phyloP scores from a whole-genome alignment of 2,329 filamentous ascomycete species.

The Talaromyces sp. region DNA sequence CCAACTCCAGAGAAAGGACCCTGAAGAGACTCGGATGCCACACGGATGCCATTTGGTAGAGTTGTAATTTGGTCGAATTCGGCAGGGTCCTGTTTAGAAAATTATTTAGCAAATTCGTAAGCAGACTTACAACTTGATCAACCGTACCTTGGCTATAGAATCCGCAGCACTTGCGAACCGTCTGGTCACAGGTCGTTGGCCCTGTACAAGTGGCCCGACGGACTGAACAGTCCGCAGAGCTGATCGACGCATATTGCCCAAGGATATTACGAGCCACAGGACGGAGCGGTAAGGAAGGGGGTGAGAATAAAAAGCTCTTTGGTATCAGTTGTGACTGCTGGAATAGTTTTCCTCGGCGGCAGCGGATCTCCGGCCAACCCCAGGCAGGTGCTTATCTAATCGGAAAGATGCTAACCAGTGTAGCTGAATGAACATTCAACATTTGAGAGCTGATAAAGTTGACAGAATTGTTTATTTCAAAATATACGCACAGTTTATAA shows the following conservation, averaged over 20 bases:
- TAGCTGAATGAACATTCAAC: too few relatives aligned
- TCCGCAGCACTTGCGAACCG: slow-evolving; percentile 31
- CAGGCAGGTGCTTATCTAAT: slow-evolving; percentile 1
- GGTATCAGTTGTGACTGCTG: neutral
- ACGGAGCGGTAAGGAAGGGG: neutral
- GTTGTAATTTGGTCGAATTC: slow-evolving; percentile 85
- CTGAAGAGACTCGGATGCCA: slow-evolving; percentile 89
- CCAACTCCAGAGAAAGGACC: slow-evolving; percentile 93
- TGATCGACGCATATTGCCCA: slow-evolving; percentile 31
- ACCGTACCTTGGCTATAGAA: slow-evolving; percentile 26
- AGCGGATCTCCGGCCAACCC: neutral
- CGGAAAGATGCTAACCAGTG: too few relatives aligned
- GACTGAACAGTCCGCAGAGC: slow-evolving; percentile 34
- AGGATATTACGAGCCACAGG: neutral
- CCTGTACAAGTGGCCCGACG: slow-evolving; percentile 28
- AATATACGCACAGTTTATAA: too few relatives aligned
- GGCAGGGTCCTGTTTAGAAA: slow-evolving; percentile 60
- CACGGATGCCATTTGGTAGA: slow-evolving; percentile 84
- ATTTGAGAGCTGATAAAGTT: too few relatives aligned
- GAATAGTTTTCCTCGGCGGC: slow-evolving; percentile 1
- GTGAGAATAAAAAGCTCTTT: neutral
- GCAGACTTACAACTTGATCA: neutral
- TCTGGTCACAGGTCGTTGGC: slow-evolving; percentile 29
- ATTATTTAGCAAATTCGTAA: neutral
- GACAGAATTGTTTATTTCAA: too few relatives aligned